Conservation (phyloP, 2,329 filamentous ascomycete species). For the Apiospora marii region DNA sequence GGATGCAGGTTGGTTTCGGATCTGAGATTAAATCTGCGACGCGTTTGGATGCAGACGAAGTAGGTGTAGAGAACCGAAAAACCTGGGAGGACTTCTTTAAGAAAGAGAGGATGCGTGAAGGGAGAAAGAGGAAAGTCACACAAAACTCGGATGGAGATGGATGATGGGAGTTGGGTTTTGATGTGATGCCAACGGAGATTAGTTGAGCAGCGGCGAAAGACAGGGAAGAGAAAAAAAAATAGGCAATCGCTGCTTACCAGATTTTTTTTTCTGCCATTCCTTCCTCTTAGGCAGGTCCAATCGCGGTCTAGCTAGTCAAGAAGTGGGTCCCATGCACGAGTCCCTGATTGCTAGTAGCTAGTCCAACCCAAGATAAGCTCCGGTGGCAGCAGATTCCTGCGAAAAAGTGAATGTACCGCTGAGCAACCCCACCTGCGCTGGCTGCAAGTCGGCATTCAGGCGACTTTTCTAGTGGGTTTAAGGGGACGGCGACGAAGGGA, state of each 20-base stretch:
- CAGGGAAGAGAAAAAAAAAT: conserved; percentile 21
- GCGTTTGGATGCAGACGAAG: conserved; percentile 22
- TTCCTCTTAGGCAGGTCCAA: conserved; percentile 10
- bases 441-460: not conserved
- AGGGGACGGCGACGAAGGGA: not conserved
- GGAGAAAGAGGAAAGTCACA: conserved; percentile 20
- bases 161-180: conserved; percentile 23
- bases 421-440: not conserved
- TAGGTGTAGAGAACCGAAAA: conserved; percentile 20
- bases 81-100: conserved; percentile 3
- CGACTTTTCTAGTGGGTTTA: conserved; percentile 17
- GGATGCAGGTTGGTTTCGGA: conserved; percentile 1
- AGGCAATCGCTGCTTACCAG: conserved; percentile 21
- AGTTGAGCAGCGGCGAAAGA: conserved; percentile 23
- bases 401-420: not conserved
- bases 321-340: conserved; percentile 5
- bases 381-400: not conserved
- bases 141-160: conserved; percentile 20
- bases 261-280: conserved; percentile 12
- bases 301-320: conserved; percentile 17
- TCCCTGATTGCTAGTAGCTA: conserved; percentile 7
- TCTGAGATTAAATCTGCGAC: conserved; percentile 23
- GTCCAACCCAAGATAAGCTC: conserved; percentile 11
- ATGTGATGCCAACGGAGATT: conserved; percentile 18
- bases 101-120: conserved; percentile 8